Base-by-base conservation (phyloP, 2,329 filamentous ascomycete genomes). In the Achaetomium macrosporum region DNA sequence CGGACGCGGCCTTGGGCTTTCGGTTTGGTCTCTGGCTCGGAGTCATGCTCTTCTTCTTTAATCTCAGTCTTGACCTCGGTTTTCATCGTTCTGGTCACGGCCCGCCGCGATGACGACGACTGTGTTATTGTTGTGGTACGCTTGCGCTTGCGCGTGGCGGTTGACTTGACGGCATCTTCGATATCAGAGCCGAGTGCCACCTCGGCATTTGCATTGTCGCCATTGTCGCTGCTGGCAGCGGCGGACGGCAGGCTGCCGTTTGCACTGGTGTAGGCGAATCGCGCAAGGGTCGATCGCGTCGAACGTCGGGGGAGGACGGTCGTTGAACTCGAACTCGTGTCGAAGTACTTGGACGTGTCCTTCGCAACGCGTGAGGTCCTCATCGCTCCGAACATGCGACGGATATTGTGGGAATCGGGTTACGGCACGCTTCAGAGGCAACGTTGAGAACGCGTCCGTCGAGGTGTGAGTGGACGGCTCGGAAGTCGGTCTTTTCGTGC, bases 341-440 rank as follows among this genome's bases (percentile, higher is more conserved):
- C 73, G 44, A 83, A 69, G n/a, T 83, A 66, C 56, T 75, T 80
- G 5, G 79, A 69, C 1, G 82, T 79, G 29, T 85, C 81, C 61
- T 74, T 74, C 9, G 81, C 82, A 48, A 82, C 68, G 40, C 76
- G 73, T 9, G 82, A 84, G 5, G 79, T 78, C 40, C 76, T 73
- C 81, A 83, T 84, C 25, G 37, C 50, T 47, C 42, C 44, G 33
- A 51, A 16, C 33, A 44, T 56, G 43, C 19, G 17, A 30, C 12
- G 17, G 1, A 39, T 19, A 9, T 29, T 35, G 45, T 2, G 33
- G 13, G 11, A 25, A 33, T 29, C n/a, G 25, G 25, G 25, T 25
- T 25, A 25, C 25, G 25, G 25, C 25, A 25, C 25, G 25, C 4
- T 25, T 25, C 25, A 25, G 25, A 7, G 25, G 25, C 25, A 25